A percentile compares a stretch with the other conserved stretches of the same genome.
phyloP scores from a whole-genome alignment of 2,329 filamentous ascomycete genomes.

The Pseudocercospora fuligena region DNA sequence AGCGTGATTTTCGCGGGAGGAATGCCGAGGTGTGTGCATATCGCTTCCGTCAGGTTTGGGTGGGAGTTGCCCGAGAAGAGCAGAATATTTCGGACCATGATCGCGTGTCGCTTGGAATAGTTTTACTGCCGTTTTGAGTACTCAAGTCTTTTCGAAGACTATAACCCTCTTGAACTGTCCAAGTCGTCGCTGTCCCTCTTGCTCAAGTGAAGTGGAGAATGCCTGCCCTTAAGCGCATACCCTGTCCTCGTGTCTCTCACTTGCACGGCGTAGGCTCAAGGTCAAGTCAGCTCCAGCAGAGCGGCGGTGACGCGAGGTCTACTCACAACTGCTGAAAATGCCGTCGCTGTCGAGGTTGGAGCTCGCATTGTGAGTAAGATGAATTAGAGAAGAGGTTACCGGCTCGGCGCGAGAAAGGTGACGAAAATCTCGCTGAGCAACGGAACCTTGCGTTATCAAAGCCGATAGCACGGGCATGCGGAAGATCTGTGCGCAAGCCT shows the following conservation, averaged over 20 bases:
- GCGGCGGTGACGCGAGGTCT: not conserved
- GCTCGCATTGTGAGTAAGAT: not conserved
- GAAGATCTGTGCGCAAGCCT: not conserved
- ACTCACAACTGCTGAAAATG: constrained; percentile 5
- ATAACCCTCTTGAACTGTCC: not conserved
- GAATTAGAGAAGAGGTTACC: not conserved
- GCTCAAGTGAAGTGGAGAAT: constrained; percentile 12
- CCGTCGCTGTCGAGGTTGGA: not conserved
- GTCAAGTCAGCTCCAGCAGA: constrained; percentile 8
- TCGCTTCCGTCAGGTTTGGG: constrained; percentile 80
- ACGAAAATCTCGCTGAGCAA: constrained; percentile 5
- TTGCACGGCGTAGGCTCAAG: not conserved
- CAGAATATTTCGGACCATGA: constrained; percentile 93
- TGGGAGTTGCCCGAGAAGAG: constrained; percentile 93
- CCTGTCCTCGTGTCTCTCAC: not conserved
- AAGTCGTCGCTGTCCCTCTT: not conserved
- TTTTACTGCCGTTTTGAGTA: not conserved
- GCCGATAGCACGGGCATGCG: constrained; percentile 2
- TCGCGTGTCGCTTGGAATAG: constrained; percentile 18
- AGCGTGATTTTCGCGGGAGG: constrained; percentile 83
- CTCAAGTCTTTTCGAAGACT: not conserved
- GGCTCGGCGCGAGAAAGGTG: constrained; percentile 9
- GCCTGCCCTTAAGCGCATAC: not conserved
- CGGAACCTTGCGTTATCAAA: not conserved
- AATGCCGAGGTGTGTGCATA: constrained; percentile 87